A percentile compares a stretch with the other conserved stretches of the same genome.
Conservation (phyloP, 192 early-diverging fungal genomes). For the Linnemannia exigua region DNA sequence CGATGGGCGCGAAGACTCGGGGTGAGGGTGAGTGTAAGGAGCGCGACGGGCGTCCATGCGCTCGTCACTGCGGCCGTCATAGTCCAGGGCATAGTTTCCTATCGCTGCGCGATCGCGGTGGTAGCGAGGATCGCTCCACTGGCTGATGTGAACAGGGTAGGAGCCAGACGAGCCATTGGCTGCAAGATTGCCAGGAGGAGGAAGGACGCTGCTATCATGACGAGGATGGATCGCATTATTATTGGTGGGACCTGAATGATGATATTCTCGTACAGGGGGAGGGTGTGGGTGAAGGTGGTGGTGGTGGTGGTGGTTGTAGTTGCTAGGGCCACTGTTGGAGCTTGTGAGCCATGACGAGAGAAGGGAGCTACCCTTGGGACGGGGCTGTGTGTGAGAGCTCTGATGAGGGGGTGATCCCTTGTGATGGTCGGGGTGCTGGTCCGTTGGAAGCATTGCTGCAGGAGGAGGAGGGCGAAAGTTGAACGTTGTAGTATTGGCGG, state of each 20-base stretch:
- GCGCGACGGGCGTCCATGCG: neutral
- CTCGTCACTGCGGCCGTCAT: neutral
- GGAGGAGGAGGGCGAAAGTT: constrained; percentile 29
- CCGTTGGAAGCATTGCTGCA: constrained; percentile 33
- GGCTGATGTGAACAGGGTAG: neutral
- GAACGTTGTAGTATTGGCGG: neutral
- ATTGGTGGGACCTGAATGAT: neutral
- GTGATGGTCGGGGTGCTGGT: constrained; percentile 21
- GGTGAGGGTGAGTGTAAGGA: neutral
- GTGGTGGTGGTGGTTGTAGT: neutral
- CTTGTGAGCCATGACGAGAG: constrained; percentile 39
- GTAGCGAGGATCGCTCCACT: neutral
- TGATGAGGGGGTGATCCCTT: constrained; percentile 17
- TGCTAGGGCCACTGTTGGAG: neutral
- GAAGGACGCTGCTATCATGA: neutral
- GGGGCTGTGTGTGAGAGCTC: neutral
- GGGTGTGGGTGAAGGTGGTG: neutral
- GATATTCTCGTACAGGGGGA: neutral
- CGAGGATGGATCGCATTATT: neutral
- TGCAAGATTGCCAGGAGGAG: neutral
- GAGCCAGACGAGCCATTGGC: neutral
- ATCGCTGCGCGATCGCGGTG: neutral
- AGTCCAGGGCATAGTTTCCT: neutral
- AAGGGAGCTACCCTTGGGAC: constrained; percentile 24
- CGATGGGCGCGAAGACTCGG: neutral